These are phyloP conservation scores for Cryptosporidium viatorum DNA, from an alignment of 169 alveolate species.

Conservation along the genomic window DNA sequence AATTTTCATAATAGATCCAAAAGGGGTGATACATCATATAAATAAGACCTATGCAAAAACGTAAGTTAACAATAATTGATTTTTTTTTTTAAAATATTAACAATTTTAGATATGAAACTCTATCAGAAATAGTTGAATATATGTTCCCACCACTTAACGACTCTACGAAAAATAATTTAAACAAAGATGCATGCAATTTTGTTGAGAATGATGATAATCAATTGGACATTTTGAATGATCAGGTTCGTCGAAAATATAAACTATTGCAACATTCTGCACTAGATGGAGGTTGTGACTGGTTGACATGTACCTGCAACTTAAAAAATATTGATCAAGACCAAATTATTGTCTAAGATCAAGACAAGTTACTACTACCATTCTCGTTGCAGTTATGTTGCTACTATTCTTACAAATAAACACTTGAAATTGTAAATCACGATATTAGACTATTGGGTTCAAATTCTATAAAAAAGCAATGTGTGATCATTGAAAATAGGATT, in stretches of 20 bases:
- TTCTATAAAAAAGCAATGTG: not conserved
- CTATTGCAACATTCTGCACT: constrained; percentile 46
- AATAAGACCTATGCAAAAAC: constrained; percentile 88
- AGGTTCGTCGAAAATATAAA: constrained; percentile 76
- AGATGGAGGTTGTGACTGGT: constrained; percentile 46
- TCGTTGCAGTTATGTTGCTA: constrained; percentile 4
- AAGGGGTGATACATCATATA: constrained; percentile 89
- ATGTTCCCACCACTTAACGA: constrained; percentile 80
- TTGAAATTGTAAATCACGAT: not conserved
- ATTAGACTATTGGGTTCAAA: constrained; percentile 58
- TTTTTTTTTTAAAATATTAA: not conserved
- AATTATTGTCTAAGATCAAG: constrained; percentile 22
- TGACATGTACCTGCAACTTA: constrained; percentile 40
- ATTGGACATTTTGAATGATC: constrained; percentile 69
- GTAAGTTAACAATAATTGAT: constrained; percentile 74
- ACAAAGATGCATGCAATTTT: constrained; percentile 11
- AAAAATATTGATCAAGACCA: constrained; percentile 43
- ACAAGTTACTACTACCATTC: not conserved
- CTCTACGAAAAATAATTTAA: constrained; percentile 14
- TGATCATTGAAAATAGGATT: constrained; percentile 18
- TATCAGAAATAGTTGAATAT: constrained; percentile 82
- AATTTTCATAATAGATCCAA: constrained; percentile 90
- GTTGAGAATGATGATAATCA: constrained; percentile 59
- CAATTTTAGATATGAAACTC: constrained; percentile 78
- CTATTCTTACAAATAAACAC: constrained; percentile 26